These are phyloP conservation scores for Fusarium subglutinans DNA, from an alignment of 2,329 filamentous ascomycete species.

Conservation along the genomic window DNA sequence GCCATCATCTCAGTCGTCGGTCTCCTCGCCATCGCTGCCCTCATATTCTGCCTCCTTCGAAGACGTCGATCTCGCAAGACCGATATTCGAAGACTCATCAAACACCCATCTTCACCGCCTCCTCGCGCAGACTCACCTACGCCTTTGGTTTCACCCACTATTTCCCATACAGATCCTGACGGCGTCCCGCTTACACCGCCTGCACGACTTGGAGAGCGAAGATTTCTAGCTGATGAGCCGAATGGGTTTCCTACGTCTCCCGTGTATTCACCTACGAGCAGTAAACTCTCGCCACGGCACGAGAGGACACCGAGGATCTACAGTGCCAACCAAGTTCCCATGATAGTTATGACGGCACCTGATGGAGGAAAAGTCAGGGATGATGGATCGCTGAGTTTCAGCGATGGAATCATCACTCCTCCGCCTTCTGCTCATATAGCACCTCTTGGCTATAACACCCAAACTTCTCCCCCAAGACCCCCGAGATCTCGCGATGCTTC, in stretches of 20 bases:
- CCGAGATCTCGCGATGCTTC: conserved; percentile 16
- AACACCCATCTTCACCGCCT: conserved; percentile 36
- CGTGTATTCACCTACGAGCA: conserved; percentile 49
- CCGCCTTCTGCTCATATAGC: conserved; percentile 3
- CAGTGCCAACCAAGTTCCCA: conserved; percentile 22
- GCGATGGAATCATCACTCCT: conserved; percentile 9
- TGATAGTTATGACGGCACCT: conserved; percentile 28
- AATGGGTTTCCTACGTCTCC: conserved; percentile 51
- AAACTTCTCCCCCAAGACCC: conserved; percentile 23
- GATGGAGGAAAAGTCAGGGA: conserved; percentile 10
- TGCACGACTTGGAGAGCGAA: conserved; percentile 58
- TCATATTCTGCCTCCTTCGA: conserved; percentile 51
- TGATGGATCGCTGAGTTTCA: background rate
- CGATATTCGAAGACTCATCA: conserved; percentile 23
- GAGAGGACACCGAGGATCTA: conserved; percentile 35
- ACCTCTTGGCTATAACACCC: background rate
- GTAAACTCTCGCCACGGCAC: conserved; percentile 49
- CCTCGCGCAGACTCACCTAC: conserved; percentile 50
- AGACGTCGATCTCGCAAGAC: conserved; percentile 32
- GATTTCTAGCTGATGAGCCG: conserved; percentile 41
- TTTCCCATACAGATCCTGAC: conserved; percentile 39
- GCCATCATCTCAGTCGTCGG: conserved; percentile 54
- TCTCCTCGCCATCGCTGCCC: conserved; percentile 48
- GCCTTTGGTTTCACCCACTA: conserved; percentile 53
- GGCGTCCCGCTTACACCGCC: conserved; percentile 54